A percentile compares a stretch with the other conserved stretches of the same genome.
These are phyloP conservation scores for Ettlia oleoabundans DNA, from an alignment of 139 green algal genomes.

Conservation along the genomic window DNA sequence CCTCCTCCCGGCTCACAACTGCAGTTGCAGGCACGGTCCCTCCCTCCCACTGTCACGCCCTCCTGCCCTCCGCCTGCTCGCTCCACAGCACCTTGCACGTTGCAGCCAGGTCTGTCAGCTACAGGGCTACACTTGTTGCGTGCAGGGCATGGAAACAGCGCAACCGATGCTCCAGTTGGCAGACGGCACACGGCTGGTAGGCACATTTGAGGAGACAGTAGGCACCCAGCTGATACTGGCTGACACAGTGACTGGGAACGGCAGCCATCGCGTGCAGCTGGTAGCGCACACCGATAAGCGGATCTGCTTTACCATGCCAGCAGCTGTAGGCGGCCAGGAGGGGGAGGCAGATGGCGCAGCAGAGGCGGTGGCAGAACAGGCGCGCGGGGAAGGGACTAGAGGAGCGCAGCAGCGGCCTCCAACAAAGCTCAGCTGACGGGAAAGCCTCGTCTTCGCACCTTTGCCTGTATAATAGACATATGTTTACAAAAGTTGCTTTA, in stretches of 20 bases:
- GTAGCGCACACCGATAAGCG: conserved; percentile 22
- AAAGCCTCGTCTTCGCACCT: no score
- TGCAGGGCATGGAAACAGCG: conserved; percentile 23
- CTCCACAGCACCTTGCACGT: no score
- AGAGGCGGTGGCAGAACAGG: no score
- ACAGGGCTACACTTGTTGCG: no score
- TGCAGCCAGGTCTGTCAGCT: no score
- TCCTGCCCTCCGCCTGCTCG: no score
- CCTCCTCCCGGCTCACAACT: conserved; percentile 4
- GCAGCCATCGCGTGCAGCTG: conserved; percentile 20
- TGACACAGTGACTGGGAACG: neutral
- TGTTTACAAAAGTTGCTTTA: neutral
- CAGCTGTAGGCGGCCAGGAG: neutral
- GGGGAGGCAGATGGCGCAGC: neutral
- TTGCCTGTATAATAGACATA: no score
- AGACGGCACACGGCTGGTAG: conserved; percentile 23
- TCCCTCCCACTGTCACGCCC: neutral
- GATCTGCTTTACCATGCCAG: conserved; percentile 3
- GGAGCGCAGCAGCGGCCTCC: neutral
- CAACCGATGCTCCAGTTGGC: conserved; percentile 5
- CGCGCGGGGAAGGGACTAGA: neutral
- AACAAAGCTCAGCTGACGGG: neutral
- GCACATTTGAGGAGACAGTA: conserved; percentile 25
- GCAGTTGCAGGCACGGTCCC: neutral
- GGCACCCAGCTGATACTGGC: conserved; percentile 16